Base-by-base conservation (phyloP, 2,329 filamentous ascomycete genomes). In the Penicillium sp. region DNA sequence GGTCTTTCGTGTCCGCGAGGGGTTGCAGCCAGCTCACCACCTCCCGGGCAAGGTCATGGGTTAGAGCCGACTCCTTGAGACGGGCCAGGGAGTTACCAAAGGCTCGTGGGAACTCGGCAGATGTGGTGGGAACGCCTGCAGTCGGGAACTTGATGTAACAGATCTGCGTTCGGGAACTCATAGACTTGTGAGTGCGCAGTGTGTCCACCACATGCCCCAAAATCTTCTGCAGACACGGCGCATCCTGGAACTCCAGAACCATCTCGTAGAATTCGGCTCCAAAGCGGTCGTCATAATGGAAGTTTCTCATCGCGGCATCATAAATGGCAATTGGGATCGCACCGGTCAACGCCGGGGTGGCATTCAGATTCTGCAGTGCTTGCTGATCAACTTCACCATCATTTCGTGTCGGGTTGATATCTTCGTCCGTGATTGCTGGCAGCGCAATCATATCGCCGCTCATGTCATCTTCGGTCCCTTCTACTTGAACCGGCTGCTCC, bases 291-390 rank as follows among this genome's bases (percentile, higher is more conserved):
- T 84, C 85, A 72, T 88, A 87, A 64, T 90, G 87, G 54, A 89
- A 85, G 68, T 96, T 88, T 73, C 89, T 91, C 78, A 87, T 87
- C 6, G 92, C 89, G 22, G 91, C 87, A 69, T 96, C 92, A 70
- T 96, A 97, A 50, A 99, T 91, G 40, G 94, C 92, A 56, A 92
- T 85, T 2, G 95, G 93, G 66, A 99, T 96, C 16, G 92, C 95
- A n/a, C 95, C 95, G 60, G 90, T 91, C 63, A 97, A 82, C 10
- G 92, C 92, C 4, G 94, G 92, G 50, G 92, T 94, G 58, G 82
- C 80, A 39, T 84, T 83, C 16, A 90, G 77, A 61, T 86, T 87
- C 69, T 89, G 82, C 63, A 96, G 79, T 55, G 82, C 81, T 66
- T 79, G 75, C 62, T 80, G 65, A 68, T 86, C 78, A 55, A 82